A percentile compares a stretch with the other conserved stretches of the same genome.
Conservation (phyloP, 441 rosid species). For the Gossypium davidsonii region DNA sequence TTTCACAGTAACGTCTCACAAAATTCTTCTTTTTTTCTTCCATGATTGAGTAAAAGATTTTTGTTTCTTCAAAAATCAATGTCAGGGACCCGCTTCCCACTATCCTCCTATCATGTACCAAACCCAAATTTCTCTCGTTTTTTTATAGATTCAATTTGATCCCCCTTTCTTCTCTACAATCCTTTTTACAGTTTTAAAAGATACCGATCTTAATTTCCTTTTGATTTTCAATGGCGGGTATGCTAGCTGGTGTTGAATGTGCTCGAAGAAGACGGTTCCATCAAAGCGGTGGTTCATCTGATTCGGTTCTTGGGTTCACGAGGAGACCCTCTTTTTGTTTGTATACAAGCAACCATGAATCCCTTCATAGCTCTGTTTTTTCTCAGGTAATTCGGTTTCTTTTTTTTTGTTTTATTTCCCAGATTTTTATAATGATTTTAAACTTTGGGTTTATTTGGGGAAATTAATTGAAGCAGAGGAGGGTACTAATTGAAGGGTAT, state of each 20-base stretch:
- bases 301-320: slow-evolving; percentile 31
- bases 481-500: slow-evolving; percentile 19
- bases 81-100: slow-evolving; percentile 15
- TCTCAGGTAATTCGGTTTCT: slow-evolving; percentile 33
- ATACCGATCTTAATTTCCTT: background rate
- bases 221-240: slow-evolving; percentile 54
- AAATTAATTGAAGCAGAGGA: slow-evolving; percentile 23
- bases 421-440: background rate
- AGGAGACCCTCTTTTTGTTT: slow-evolving; percentile 58
- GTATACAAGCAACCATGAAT: slow-evolving; percentile 44
- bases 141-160: background rate
- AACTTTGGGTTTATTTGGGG: background rate
- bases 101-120: background rate
- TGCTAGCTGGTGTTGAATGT: slow-evolving; percentile 85
- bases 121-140: background rate
- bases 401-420: background rate
- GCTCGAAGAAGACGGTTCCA: slow-evolving; percentile 76
- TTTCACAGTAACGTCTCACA: background rate
- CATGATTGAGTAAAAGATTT: background rate
- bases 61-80: background rate
- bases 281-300: slow-evolving; percentile 39
- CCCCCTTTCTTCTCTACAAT: background rate
- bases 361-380: slow-evolving; percentile 34
- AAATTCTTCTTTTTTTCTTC: background rate
- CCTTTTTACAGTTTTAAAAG: background rate